Evolutionary conservation across 257 asterid genomes (phyloP).

Genomic region (Nicotiana sylvestris): DNA sequence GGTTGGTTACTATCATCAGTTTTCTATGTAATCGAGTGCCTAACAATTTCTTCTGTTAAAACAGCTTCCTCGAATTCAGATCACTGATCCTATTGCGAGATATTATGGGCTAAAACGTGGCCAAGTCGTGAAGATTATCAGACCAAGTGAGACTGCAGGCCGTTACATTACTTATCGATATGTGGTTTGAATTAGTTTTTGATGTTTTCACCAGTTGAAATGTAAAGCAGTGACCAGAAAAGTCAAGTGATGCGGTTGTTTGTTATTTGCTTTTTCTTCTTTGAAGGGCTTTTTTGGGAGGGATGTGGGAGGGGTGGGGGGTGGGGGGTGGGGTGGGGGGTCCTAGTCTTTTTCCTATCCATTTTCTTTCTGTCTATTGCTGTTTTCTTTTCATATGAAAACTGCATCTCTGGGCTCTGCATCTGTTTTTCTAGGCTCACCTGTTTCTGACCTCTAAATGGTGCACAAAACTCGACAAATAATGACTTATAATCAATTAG

Average conservation of each 20-base stretch:
- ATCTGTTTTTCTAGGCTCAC: too few species aligned
- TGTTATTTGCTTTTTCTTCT: too few species aligned
- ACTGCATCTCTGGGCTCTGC: too few species aligned
- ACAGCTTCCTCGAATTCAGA: slow-evolving; percentile 83
- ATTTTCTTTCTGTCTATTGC: too few species aligned
- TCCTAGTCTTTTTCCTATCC: too few species aligned
- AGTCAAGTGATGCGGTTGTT: neutral
- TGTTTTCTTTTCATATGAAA: too few species aligned
- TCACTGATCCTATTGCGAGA: slow-evolving; percentile 75
- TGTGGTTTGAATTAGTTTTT: slow-evolving; percentile 41
- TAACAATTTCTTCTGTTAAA: neutral
- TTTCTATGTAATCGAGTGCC: neutral
- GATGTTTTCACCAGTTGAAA: neutral
- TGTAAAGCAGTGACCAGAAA: neutral
- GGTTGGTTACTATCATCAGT: neutral
- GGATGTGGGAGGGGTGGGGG: too few species aligned
- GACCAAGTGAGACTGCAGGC: slow-evolving; percentile 96
- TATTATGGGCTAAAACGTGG: slow-evolving; percentile 77
- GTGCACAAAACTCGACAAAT: too few species aligned
- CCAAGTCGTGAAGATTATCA: slow-evolving; percentile 71
- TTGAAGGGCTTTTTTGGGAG: too few species aligned
- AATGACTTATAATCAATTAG: too few species aligned
- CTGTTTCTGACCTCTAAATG: too few species aligned
- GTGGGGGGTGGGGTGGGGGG: too few species aligned
- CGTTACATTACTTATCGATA: slow-evolving; percentile 76